A percentile compares a stretch with the other conserved stretches of the same genome.
Conservation (phyloP, 176 grass and related monocot species). For the Triticum urartu region DNA sequence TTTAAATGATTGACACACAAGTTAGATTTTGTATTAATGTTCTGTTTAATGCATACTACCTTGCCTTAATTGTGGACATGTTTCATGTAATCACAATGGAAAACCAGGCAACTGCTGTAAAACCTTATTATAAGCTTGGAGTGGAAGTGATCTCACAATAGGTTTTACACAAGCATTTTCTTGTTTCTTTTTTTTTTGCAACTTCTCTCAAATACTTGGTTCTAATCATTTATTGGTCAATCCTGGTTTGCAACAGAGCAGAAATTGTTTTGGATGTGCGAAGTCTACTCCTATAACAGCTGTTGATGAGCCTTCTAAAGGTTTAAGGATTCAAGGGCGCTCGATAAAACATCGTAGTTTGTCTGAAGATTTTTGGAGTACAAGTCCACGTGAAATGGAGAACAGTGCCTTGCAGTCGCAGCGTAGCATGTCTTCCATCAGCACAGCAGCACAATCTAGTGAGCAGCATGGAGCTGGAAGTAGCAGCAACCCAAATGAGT, state of each 20-base stretch:
- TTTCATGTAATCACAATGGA: background rate
- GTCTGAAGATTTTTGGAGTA: constrained; percentile 93
- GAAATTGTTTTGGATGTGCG: constrained; percentile 91
- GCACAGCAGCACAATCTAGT: constrained; percentile 51
- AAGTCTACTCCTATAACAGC: constrained; percentile 82
- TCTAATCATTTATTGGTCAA: constrained; percentile 54
- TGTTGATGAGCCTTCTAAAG: constrained; percentile 91
- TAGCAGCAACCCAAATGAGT: constrained; percentile 67
- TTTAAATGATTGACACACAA: background rate
- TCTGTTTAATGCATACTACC: background rate
- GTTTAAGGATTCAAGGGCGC: constrained; percentile 84
- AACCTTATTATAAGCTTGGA: constrained; percentile 2
- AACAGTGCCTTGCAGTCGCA: constrained; percentile 76
- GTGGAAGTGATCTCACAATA: background rate
- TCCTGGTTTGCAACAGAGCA: constrained; percentile 95
- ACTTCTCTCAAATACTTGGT: constrained; percentile 13
- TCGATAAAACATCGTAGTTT: constrained; percentile 53
- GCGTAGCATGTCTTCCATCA: constrained; percentile 91
- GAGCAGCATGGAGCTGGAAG: constrained; percentile 69
- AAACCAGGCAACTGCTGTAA: background rate
- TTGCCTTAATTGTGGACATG: background rate
- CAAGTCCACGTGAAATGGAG: constrained; percentile 79
- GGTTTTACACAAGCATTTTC: background rate
- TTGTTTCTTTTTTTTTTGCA: background rate
- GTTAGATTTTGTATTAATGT: background rate